Evolutionary conservation across 257 asterid genomes (phyloP).

Genomic region (Jaltomata sinuosa): DNA sequence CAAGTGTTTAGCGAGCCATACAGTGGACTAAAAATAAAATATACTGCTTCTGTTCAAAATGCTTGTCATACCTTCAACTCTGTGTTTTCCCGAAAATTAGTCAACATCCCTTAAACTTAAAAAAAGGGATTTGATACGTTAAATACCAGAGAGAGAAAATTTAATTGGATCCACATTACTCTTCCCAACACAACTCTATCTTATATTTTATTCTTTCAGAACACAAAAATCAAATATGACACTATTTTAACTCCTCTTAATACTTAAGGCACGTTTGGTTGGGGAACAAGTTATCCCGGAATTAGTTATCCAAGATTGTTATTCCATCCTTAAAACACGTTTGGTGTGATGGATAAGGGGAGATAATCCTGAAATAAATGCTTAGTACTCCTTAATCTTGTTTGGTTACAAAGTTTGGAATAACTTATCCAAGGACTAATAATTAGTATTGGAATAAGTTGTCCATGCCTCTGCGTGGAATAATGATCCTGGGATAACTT

Average conservation of each 20-base stretch:
- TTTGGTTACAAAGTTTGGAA: too few relatives aligned
- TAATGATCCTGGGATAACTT: too few relatives aligned
- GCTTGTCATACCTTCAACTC: background rate
- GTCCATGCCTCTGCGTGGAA: too few relatives aligned
- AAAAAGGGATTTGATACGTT: background rate
- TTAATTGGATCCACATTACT: background rate
- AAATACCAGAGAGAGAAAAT: background rate
- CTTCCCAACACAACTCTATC: background rate
- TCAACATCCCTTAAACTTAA: background rate
- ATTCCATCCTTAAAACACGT: too few relatives aligned
- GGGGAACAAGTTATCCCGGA: too few relatives aligned
- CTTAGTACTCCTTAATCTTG: too few relatives aligned
- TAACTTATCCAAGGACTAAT: too few relatives aligned
- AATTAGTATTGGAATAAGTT: too few relatives aligned
- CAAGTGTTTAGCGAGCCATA: background rate
- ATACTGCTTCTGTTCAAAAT: background rate
- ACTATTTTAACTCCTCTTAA: background rate
- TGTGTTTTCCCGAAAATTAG: background rate
- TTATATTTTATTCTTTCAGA: background rate
- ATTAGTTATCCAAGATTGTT: too few relatives aligned
- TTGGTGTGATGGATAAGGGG: too few relatives aligned
- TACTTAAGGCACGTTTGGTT: too few relatives aligned
- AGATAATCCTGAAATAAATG: too few relatives aligned
- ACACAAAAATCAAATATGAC: background rate
- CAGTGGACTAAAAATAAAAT: background rate